Evolutionary conservation across 306 rosid genomes (phyloP).

Genomic region (Corylus americana): DNA sequence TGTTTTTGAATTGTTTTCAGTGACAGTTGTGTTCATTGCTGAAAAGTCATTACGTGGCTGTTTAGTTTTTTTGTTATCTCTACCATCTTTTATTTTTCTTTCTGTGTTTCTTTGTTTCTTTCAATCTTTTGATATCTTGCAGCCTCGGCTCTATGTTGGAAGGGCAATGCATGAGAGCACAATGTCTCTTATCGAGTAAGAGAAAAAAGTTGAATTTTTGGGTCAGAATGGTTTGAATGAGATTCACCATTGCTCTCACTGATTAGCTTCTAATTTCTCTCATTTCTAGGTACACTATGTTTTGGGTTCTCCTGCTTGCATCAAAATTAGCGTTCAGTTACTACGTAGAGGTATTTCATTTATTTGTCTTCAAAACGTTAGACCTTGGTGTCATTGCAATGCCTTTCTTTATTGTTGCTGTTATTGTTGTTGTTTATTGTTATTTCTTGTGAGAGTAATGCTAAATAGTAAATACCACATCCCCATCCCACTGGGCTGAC

Average conservation of each 20-base stretch:
- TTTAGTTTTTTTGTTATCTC: not conserved
- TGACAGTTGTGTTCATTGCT: constrained; percentile 3
- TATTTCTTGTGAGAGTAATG: too few relatives aligned
- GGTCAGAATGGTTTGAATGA: constrained; percentile 19
- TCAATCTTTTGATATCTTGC: constrained; percentile 24
- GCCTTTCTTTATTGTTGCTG: not conserved
- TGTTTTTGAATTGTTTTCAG: constrained; percentile 16
- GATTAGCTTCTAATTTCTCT: constrained; percentile 31
- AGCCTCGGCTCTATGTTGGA: constrained; percentile 98
- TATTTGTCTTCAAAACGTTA: constrained; percentile 4
- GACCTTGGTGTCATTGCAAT: not conserved
- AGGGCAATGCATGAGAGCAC: constrained; percentile 99
- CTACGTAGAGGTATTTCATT: constrained; percentile 77
- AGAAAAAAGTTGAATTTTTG: constrained; percentile 25
- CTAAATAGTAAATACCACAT: too few relatives aligned
- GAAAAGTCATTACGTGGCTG: constrained; percentile 1
- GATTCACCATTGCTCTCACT: constrained; percentile 29
- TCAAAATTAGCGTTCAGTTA: constrained; percentile 89
- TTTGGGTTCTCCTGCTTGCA: constrained; percentile 78
- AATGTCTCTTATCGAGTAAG: constrained; percentile 74
- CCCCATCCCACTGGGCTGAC: too few relatives aligned
- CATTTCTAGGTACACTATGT: constrained; percentile 76
- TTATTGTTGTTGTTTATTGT: too few relatives aligned
- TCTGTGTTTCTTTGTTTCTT: constrained; percentile 12
- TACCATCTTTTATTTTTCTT: constrained; percentile 9